Conservation (phyloP, 75 land plant genomes). For the Selaginella moellendorffii region DNA sequence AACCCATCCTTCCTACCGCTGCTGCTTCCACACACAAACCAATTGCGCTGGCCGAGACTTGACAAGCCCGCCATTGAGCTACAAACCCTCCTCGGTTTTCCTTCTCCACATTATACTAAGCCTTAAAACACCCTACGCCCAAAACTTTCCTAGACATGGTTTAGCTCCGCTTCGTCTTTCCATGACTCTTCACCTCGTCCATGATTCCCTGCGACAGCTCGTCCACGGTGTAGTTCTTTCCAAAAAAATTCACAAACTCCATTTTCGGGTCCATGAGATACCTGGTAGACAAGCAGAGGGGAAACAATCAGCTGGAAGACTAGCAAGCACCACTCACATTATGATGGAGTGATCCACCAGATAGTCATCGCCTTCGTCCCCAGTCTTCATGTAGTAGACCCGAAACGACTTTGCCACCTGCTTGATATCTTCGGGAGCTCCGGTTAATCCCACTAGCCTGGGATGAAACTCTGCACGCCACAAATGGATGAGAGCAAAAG, state of each 20-base stretch:
- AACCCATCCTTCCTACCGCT: no score
- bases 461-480: conserved; percentile 96
- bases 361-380: conserved; percentile 78
- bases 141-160: no score
- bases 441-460: conserved; percentile 73
- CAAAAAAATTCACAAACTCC: conserved; percentile 77
- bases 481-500: not conserved
- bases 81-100: no score
- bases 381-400: conserved; percentile 97
- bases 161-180: no score
- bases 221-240: conserved; percentile 62
- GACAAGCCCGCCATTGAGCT: no score
- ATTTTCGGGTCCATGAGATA: conserved; percentile 73
- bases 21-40: no score
- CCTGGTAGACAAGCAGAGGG: no score
- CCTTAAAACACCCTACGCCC: no score
- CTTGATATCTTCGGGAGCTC: conserved; percentile 44
- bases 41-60: no score
- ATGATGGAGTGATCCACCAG: conserved; percentile 97
- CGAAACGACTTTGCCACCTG: conserved; percentile 72
- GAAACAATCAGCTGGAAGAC: no score
- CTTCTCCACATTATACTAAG: no score
- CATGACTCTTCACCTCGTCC: conserved; percentile 48
- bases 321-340: conserved; percentile 40
- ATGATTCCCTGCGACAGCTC: conserved; percentile 53